Conservation (phyloP, 192 early-diverging fungal genomes). For the Diversispora eburnea region DNA sequence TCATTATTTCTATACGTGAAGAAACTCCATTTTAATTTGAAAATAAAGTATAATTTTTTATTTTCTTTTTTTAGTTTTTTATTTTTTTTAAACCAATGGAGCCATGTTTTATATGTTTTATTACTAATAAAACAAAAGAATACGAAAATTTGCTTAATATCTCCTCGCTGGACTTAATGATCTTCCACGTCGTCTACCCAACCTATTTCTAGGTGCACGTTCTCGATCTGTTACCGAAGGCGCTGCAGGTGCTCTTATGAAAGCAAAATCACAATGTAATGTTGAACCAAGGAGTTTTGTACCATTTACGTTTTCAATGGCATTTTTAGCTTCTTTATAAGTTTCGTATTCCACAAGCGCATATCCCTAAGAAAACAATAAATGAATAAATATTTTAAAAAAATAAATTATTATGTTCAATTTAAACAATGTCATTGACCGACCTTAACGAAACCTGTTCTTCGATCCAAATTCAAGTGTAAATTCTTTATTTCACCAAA, state of each 20-base stretch:
- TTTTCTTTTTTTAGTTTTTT: too few species aligned
- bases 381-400: neutral
- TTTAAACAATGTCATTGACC: neutral
- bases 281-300: slow-evolving; percentile 70
- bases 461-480: slow-evolving; percentile 90
- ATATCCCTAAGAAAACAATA: slow-evolving; percentile 74
- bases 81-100: too few species aligned
- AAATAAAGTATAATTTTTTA: too few species aligned
- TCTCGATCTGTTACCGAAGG: slow-evolving; percentile 30
- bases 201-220: slow-evolving; percentile 11
- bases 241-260: slow-evolving; percentile 60
- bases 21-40: too few species aligned
- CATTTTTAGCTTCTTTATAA: slow-evolving; percentile 73
- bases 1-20: too few species aligned
- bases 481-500: slow-evolving; percentile 88
- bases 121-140: too few species aligned
- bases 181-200: slow-evolving; percentile 23
- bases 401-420: neutral
- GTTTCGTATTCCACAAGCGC: slow-evolving; percentile 85
- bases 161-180: slow-evolving; percentile 23
- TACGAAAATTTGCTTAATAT: slow-evolving; percentile 6
- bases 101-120: too few species aligned
- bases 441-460: slow-evolving; percentile 95
- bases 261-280: slow-evolving; percentile 83
- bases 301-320: slow-evolving; percentile 70